phyloP scores from a whole-genome alignment of 2,329 filamentous ascomycete genomes.

The Pyricularia sp. region DNA sequence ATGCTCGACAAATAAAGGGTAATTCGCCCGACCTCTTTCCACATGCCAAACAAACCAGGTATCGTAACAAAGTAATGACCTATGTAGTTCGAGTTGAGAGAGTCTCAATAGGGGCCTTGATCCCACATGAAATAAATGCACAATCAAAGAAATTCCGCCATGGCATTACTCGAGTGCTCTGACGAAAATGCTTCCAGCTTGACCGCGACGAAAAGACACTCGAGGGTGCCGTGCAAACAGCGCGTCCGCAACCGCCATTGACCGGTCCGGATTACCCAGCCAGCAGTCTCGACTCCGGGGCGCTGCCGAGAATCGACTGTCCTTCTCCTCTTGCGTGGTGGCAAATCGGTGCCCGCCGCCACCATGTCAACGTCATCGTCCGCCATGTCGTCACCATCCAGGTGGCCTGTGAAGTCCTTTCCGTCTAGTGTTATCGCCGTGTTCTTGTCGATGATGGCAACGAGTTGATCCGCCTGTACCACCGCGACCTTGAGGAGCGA shows the following conservation, averaged over 20 bases:
- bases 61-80: background rate
- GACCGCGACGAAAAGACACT: constrained; percentile 63
- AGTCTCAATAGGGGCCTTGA: background rate
- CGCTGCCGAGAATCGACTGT: constrained; percentile 14
- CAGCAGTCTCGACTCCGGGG: constrained; percentile 17
- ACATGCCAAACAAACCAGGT: background rate
- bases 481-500: constrained; percentile 66
- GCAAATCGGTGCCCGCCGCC: constrained; percentile 15
- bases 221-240: constrained; percentile 40
- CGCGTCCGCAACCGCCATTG: constrained; percentile 53
- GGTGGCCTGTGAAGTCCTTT: constrained; percentile 24
- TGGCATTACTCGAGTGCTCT: constrained; percentile 52
- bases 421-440: constrained; percentile 48
- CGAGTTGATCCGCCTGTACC: constrained; percentile 11
- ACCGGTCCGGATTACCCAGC: constrained; percentile 54
- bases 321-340: constrained; percentile 32
- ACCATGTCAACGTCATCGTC: constrained; percentile 13
- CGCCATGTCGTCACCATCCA: constrained; percentile 8
- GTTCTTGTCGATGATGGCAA: constrained; percentile 38
- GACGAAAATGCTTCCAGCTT: constrained; percentile 60
- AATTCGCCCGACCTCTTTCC: background rate
- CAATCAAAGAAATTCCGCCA: background rate
- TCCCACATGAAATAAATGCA: background rate
- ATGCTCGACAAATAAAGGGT: background rate
- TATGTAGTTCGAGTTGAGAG: background rate